Percentiles rank a stretch among this genome's conserved stretches.
These are phyloP conservation scores for Lolium multiflorum DNA, from an alignment of 176 grass and related monocot species.

Conservation along the genomic window DNA sequence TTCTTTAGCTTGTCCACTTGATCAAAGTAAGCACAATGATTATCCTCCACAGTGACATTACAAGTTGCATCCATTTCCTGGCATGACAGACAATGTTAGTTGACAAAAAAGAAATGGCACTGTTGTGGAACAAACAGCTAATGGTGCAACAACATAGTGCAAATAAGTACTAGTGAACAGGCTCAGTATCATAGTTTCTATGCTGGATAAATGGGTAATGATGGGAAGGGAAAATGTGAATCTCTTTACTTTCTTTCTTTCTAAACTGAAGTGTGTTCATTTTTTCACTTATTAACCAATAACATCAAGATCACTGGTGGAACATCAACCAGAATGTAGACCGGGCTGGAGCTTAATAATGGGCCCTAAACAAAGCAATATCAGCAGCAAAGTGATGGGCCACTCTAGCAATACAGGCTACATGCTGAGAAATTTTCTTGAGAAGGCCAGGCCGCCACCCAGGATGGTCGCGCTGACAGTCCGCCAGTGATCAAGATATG, in stretches of 20 bases:
- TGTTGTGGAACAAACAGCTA: slow-evolving; percentile 11
- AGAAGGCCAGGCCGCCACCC: too few species aligned
- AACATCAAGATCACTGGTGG: neutral
- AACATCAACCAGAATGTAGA: too few species aligned
- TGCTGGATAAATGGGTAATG: neutral
- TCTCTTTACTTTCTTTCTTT: neutral
- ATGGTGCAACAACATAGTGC: slow-evolving; percentile 16
- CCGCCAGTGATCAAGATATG: neutral
- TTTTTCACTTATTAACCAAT: neutral
- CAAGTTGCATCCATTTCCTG: slow-evolving; percentile 85
- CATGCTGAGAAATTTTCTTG: too few species aligned
- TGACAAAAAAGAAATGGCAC: slow-evolving; percentile 8
- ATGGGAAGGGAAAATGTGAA: neutral
- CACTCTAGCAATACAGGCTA: too few species aligned
- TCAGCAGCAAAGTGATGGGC: too few species aligned
- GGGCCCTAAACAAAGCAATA: too few species aligned
- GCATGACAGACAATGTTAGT: slow-evolving; percentile 27
- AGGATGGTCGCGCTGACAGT: too few species aligned
- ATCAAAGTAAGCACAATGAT: slow-evolving; percentile 78
- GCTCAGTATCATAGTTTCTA: neutral
- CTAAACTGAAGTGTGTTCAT: neutral
- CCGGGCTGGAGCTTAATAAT: too few species aligned
- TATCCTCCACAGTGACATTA: slow-evolving; percentile 64
- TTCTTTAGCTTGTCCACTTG: slow-evolving; percentile 68
- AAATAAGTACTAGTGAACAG: neutral